Evolutionary conservation across 73 alveolate genomes (phyloP), one percentile per base, ranked within the genome.

Genomic region (Breviolum minutum): DNA sequence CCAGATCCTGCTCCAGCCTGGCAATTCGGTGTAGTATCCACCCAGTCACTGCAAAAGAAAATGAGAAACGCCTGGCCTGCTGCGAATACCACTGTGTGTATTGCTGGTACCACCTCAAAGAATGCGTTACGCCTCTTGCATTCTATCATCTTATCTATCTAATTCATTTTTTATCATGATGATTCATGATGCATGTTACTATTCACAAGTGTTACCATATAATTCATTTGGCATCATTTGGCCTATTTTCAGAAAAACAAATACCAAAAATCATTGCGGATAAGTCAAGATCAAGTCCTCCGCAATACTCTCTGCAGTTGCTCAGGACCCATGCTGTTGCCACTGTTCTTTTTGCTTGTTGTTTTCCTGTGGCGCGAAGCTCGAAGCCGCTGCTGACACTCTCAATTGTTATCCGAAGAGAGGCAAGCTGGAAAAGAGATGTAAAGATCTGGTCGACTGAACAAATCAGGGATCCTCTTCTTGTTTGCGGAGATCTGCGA

Each of bases 71-170:
- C 62, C 60, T 22, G 32, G 90, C 98, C 98, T 92, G 98, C 98
- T 92, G 98, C 40, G 98, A 92, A 62, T 92, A 92, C 98, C 98
- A 92, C 11, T 62, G 12, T 63, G 98, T 92, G 66, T 92, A 92
- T 64, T 92, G 98, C 61, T 92, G 98, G 66, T 92, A 92, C 98
- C 98, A 92, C 98, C 98, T 92, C n/a, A 26, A 20, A 20, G 24
- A 26, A 40, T 40, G 54, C 54, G 66, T 82, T 5, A 27, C 68
- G 1, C 40, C n/a, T n/a, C 2, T n/a, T 87, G 95, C 27, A 20
- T 13, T 0, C 62, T 61, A 40, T 40, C 54, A 40, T 40, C 54
- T 40, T 40, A 40, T 2, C 0, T 2, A 2, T 40, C 3, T 40
- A 40, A 40, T 40, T 0, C 54, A 40, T 40, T 40, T 40, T 40